Evolutionary conservation across 163 green algal genomes (phyloP), one percentile per base, ranked within the genome.

Genomic region (Coccomyxa subellipsoidea): DNA sequence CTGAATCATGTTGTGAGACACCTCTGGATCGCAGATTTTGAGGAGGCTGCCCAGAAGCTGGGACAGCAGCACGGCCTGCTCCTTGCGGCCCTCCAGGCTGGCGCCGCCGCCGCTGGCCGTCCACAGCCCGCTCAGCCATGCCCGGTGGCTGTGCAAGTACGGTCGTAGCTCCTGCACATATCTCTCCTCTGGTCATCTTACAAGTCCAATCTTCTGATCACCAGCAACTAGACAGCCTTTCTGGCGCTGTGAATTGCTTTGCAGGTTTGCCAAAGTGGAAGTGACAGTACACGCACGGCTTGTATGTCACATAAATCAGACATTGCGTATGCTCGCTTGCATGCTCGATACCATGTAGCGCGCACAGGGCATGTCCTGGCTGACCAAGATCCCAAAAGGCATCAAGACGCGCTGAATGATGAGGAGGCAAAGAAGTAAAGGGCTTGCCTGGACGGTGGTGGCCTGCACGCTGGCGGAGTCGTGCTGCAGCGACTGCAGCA

Each of bases 401-500:
- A 66, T 18, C 12, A 18, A 66, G 47, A 66, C 47, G 47, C 47
- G 12, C 47, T 66, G 47, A 18, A 18, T 18, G 47, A 18, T n/a
- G n/a, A n/a, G n/a, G n/a, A n/a, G n/a, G n/a, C n/a, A 75, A 34
- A 32, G 77, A 25, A 54, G 77, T 15, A 59, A 15, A 69, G 38
- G 0, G 7, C 40, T 32, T 38, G 73, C 82, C 76, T 84, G 77
- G 59, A 91, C 76, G 18, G 85, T 83, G 5, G 79, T 85, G 69
- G 54, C 81, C 2, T 85, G 78, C 35, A 93, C 86, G 1, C 59
- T 72, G 0, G 87, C 31, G 3, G 86, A 85, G 59, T 93, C 88
- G 75, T 93, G 87, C 23, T 76, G 80, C 69, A 96, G 84, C 1
- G 83, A 83, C 15, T 83, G 76, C 12, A 94, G 80, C 40, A 95